Conservation (phyloP, 2,329 filamentous ascomycete species). For the Penicillium paneum region DNA sequence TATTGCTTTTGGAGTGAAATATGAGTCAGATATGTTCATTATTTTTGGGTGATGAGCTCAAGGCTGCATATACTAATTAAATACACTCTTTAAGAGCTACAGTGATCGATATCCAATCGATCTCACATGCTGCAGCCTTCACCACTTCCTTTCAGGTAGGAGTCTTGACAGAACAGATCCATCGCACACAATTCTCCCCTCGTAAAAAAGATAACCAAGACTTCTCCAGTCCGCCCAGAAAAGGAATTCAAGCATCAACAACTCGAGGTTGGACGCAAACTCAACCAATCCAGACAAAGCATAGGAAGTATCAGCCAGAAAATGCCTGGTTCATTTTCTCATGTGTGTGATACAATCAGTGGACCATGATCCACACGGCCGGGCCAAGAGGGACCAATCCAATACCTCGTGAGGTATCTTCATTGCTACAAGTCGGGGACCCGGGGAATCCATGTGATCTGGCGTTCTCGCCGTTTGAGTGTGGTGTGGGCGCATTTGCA, state of each 20-base stretch:
- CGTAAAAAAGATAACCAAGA: neutral
- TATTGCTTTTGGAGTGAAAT: neutral
- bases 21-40: neutral
- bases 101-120: slow-evolving; percentile 14
- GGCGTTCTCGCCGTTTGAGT: slow-evolving; percentile 23
- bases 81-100: neutral
- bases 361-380: slow-evolving; percentile 31
- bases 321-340: slow-evolving; percentile 18
- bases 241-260: slow-evolving; percentile 40
- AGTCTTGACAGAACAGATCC: slow-evolving; percentile 18
- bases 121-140: slow-evolving; percentile 13
- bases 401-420: slow-evolving; percentile 30
- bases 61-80: slow-evolving; percentile 7
- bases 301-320: slow-evolving; percentile 2
- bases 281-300: slow-evolving; percentile 28
- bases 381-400: slow-evolving; percentile 42
- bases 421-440: slow-evolving; percentile 45
- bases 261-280: slow-evolving; percentile 33
- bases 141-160: slow-evolving; percentile 5
- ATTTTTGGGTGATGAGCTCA: slow-evolving; percentile 4
- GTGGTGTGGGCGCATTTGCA: slow-evolving; percentile 14
- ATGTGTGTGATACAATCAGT: slow-evolving; percentile 17
- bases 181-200: slow-evolving; percentile 4
- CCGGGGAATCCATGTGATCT: slow-evolving; percentile 31
- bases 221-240: slow-evolving; percentile 5